phyloP scores from a whole-genome alignment of 768 basidiomycete genomes.

The Macrocybe gigantea region DNA sequence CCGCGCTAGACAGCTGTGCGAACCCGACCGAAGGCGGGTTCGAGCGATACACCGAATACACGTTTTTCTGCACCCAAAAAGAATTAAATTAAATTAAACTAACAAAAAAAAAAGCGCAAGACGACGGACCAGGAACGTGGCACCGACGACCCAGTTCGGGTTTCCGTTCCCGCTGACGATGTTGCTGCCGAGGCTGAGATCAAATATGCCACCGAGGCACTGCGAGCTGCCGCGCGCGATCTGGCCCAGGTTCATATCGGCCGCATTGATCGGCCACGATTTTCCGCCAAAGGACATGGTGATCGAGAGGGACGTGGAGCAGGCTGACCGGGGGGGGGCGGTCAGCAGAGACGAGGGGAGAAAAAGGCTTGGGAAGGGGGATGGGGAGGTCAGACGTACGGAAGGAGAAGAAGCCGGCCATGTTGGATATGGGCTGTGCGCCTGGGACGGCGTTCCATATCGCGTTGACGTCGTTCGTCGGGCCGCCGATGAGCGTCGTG shows the following conservation, averaged over 20 bases:
- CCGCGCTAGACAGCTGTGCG: conserved; percentile 39
- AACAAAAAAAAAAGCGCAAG: conserved; percentile 8
- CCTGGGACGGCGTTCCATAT: conserved; percentile 67
- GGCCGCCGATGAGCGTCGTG: conserved; percentile 90
- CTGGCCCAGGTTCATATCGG: conserved; percentile 77
- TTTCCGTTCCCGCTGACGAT: conserved; percentile 22
- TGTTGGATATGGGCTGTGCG: conserved; percentile 32
- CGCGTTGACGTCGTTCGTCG: conserved; percentile 46
- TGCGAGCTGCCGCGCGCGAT: conserved; percentile 23
- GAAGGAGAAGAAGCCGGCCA: conserved; percentile 73
- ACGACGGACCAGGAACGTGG: conserved; percentile 57
- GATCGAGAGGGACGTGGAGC: conserved; percentile 46
- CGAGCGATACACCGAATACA: conserved; percentile 44
- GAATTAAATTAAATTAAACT: background rate
- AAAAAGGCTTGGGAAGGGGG: background rate
- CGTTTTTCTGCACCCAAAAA: conserved; percentile 37
- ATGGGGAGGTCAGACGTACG: conserved; percentile 41
- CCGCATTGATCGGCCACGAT: conserved; percentile 66
- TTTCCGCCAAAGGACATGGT: conserved; percentile 75
- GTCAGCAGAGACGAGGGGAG: background rate
- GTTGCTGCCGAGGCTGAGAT: conserved; percentile 16
- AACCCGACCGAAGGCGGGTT: conserved; percentile 45
- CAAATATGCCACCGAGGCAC: conserved; percentile 70
- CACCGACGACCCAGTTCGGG: conserved; percentile 66
- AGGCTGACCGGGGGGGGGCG: conserved; percentile 42